Evolutionary conservation across 495 filamentous ascomycete genomes (phyloP), one percentile per base, ranked within the genome.

Genomic region (Letharia lupina): DNA sequence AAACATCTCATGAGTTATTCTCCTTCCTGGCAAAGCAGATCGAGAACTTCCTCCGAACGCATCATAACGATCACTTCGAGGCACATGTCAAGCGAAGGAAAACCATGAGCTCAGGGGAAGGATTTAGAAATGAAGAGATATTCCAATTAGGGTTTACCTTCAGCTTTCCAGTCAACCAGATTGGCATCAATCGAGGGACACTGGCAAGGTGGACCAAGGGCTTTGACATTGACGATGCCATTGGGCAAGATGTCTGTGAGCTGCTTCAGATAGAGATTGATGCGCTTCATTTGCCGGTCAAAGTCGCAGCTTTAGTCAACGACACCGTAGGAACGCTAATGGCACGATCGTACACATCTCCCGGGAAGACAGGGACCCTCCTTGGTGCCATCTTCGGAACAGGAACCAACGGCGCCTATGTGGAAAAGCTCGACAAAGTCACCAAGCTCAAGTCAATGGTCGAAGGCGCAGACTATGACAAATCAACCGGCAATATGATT

Each of bases 171-270:
- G 94, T 98, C 37, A 86, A 95, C 70, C 94, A 98, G 71, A 78
- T 86, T 66, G 92, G 91, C 33, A 94, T 98, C 72, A 98, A 98
- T 80, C 90, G 88, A 73, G 94, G 94, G 52, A 90, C 86, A 48
- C 79, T 98, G 45, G 91, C 96, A 74, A 86, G 95, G 65, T 98
- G 94, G 94, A 98, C 95, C 40, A 98, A 98, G 80, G 95, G 94
- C 45, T 98, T 96, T 74, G 90, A 97, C 74, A 97, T 98, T 66
- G 82, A 84, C 28, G 95, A 98, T 74, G 88, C 93, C 0, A 76
- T 98, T 65, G 94, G 94, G 45, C 89, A 96, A 75, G 94, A 98
- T 77, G 92, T 98, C 48, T 98, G 94, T 70, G 85, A 84, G 52
- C 81, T 98, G 40, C 83, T 98, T 40, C 94, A 98, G 73, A 75